phyloP scores from a whole-genome alignment of 2,329 filamentous ascomycete species.

The Penicillium brevicompactum region DNA sequence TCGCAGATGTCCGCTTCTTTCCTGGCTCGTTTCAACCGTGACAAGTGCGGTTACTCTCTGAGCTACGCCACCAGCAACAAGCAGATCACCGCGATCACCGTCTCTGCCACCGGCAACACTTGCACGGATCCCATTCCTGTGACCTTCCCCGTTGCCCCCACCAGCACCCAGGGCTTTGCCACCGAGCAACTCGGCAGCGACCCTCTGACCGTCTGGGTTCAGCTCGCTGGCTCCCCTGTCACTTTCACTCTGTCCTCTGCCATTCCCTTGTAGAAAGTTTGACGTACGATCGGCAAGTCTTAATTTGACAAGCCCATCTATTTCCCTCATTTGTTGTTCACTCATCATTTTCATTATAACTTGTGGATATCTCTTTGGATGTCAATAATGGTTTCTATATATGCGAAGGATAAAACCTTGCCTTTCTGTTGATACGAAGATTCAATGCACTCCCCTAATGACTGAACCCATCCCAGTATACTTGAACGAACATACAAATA shows the following conservation, averaged over 20 bases:
- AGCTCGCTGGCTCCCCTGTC: slow-evolving; percentile 48
- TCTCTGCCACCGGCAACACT: slow-evolving; percentile 52
- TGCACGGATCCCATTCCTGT: slow-evolving; percentile 58
- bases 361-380: slow-evolving; percentile 9
- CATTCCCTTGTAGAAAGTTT: slow-evolving; percentile 32
- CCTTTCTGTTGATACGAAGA: slow-evolving; percentile 1
- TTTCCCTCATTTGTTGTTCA: background rate
- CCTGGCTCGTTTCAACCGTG: slow-evolving; percentile 55
- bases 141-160: slow-evolving; percentile 53
- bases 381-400: slow-evolving; percentile 8
- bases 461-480: background rate
- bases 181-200: slow-evolving; percentile 59
- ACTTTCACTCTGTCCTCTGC: slow-evolving; percentile 47
- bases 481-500: background rate
- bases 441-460: background rate
- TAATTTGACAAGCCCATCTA: background rate
- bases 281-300: background rate
- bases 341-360: background rate
- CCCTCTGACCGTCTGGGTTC: slow-evolving; percentile 55
- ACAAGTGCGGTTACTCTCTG: slow-evolving; percentile 55
- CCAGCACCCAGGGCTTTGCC: slow-evolving; percentile 47
- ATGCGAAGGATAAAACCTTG: background rate
- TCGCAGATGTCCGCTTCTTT: slow-evolving; percentile 51
- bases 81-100: slow-evolving; percentile 54
- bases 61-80: slow-evolving; percentile 48